Base-by-base conservation (phyloP, 2,329 filamentous ascomycete species). In the Microsporum audouinii region DNA sequence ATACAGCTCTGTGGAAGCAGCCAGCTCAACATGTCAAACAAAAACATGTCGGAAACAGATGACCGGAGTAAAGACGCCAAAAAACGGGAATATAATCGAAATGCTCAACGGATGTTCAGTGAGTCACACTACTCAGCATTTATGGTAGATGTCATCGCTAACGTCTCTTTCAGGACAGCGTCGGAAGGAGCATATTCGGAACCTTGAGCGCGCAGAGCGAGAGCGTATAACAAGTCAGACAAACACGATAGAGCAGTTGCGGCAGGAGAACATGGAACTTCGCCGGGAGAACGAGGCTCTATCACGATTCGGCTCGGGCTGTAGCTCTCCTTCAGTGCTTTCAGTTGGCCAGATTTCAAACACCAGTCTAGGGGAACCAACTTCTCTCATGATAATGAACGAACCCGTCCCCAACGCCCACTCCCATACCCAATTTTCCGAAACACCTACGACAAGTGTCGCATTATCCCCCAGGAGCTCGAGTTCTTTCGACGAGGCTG, bases 31-130 rank as follows among this genome's bases (percentile, higher is more conserved):
- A 34, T n/a, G 2, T 0, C 33, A 53, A 27, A 31, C 12, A 12
- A n/a, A 12, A 23, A 53, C 49, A 71, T 71, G 69, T 70, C 69
- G 7, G 68, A 70, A 43, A 67, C 67, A 60, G 66, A 65, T 43
- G 69, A 70, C 55, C 64, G 66, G 47, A 66, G 61, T 59, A 70
- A 70, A 63, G 65, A 57, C 6, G 55, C 34, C 10, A 53, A 34
- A 29, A 53, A 33, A 55, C 69, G 68, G 61, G 69, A 70, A 62
- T 71, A 71, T 65, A 77, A 77, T 63, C 71, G 75, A 56, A 73
- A 77, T 65, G 75, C 75, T 55, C 75, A 77, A 61, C 66, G 75
- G 65, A 73, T 77, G 65, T 77, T 77, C 64, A 73, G 75, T 77
- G 74, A 65, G 74, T 57, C 33, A 10, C 12, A 39, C 17, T 27